A percentile compares a stretch with the other conserved stretches of the same genome.
Evolutionary conservation across 148 eudicot species (phyloP).

Genomic region (Chenopodium berlandieri): DNA sequence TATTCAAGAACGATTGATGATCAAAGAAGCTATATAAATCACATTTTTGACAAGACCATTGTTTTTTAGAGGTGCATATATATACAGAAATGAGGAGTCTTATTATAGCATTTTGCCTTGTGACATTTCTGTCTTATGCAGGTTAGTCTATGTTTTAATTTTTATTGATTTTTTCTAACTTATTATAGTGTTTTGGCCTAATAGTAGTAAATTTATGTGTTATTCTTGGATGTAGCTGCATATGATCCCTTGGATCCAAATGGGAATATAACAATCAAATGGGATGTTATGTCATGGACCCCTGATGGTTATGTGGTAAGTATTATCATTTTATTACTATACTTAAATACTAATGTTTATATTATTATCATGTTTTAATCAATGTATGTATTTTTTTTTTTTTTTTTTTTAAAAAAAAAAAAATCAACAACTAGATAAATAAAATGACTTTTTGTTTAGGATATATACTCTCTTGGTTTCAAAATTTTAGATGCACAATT

Average conservation of each 20-base stretch:
- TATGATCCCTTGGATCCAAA: constrained; percentile 94
- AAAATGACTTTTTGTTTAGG: too few relatives aligned
- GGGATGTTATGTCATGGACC: constrained; percentile 92
- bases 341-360: too few relatives aligned
- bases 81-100: constrained; percentile 32
- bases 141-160: constrained; percentile 27
- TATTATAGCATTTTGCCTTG: constrained; percentile 30
- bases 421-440: too few relatives aligned
- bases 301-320: constrained; percentile 78
- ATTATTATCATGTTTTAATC: too few relatives aligned
- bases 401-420: too few relatives aligned
- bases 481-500: too few relatives aligned
- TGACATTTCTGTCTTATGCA: constrained; percentile 37
- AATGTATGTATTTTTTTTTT: too few relatives aligned
- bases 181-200: not conserved
- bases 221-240: constrained; percentile 42
- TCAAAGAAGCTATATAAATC: not conserved
- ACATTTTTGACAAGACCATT: not conserved
- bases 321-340: not conserved
- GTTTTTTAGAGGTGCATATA: not conserved
- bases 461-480: too few relatives aligned
- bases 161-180: not conserved
- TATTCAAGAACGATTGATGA: not conserved
- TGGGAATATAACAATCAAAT: constrained; percentile 82
- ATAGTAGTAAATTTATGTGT: not conserved